Evolutionary conservation across 768 basidiomycete genomes (phyloP).

Genomic region (Artomyces pyxidatus): DNA sequence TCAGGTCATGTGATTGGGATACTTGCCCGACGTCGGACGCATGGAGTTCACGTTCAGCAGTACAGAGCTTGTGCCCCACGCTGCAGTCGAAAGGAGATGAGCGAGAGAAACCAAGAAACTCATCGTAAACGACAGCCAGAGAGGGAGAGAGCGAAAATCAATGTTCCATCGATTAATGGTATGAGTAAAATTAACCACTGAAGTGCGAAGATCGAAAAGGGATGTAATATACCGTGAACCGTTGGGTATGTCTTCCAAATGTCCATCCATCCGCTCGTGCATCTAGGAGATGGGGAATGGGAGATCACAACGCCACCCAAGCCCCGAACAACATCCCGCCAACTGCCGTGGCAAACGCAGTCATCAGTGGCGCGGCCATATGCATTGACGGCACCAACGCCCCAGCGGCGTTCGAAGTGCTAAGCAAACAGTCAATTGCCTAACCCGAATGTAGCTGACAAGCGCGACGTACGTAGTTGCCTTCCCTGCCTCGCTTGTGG

Average conservation of each 20-base stretch:
- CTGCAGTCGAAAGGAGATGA: too few species aligned
- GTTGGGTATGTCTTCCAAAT: not conserved
- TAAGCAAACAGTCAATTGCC: not conserved
- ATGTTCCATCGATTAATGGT: too few species aligned
- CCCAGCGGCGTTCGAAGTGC: not conserved
- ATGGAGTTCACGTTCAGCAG: too few species aligned
- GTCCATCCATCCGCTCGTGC: not conserved
- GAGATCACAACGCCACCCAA: slow-evolving; percentile 7
- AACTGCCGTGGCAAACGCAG: slow-evolving; percentile 8
- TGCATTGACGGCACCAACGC: not conserved
- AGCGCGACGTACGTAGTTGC: not conserved
- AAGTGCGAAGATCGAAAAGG: not conserved
- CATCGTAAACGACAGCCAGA: not conserved
- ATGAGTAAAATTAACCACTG: not conserved
- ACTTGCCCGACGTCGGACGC: too few species aligned
- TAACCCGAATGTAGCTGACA: not conserved
- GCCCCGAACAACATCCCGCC: slow-evolving; percentile 13
- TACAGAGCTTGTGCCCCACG: too few species aligned
- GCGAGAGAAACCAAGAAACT: too few species aligned
- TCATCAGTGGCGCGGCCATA: slow-evolving; percentile 1
- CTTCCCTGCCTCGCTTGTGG: not conserved
- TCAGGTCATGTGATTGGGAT: too few species aligned
- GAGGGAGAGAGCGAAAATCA: not conserved
- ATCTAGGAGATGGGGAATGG: not conserved
- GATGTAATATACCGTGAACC: not conserved